These are phyloP conservation scores for Hypoxylon sp. DNA, from an alignment of 2,329 filamentous ascomycete genomes.

Conservation along the genomic window DNA sequence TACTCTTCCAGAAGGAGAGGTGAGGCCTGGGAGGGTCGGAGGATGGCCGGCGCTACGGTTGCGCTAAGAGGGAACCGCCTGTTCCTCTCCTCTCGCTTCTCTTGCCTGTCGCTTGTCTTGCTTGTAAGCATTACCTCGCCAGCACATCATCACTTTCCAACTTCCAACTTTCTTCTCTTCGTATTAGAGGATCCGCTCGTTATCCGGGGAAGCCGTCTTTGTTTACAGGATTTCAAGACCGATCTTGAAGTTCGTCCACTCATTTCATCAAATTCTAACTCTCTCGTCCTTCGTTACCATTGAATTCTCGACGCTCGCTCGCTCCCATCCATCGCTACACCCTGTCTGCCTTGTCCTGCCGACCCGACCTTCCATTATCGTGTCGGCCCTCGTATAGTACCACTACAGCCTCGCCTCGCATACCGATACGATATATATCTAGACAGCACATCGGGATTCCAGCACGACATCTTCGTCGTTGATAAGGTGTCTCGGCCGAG, in stretches of 20 bases:
- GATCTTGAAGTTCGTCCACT: conserved; percentile 33
- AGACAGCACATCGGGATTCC: conserved; percentile 1
- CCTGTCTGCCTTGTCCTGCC: neutral
- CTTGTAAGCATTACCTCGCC: neutral
- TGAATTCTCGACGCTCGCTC: conserved; percentile 10
- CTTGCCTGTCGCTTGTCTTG: neutral
- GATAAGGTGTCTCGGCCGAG: conserved; percentile 20
- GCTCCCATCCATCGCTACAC: neutral
- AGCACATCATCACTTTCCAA: conserved; percentile 15
- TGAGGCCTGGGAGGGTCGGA: no score
- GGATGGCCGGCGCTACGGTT: neutral
- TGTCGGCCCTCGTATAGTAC: conserved; percentile 14
- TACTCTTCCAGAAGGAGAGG: neutral
- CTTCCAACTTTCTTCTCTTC: conserved; percentile 20
- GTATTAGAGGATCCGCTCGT: conserved; percentile 26
- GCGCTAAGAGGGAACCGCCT: neutral
- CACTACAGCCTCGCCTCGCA: conserved; percentile 7
- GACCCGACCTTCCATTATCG: conserved; percentile 3
- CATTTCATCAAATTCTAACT: conserved; percentile 21
- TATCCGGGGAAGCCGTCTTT: conserved; percentile 21
- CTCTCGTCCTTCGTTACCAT: conserved; percentile 15
- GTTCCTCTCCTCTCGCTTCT: neutral
- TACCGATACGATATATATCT: neutral
- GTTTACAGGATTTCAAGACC: conserved; percentile 19
- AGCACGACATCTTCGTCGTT: conserved; percentile 10